Conservation (phyloP, 257 asterid species). For the Craterostigma plantagineum region DNA sequence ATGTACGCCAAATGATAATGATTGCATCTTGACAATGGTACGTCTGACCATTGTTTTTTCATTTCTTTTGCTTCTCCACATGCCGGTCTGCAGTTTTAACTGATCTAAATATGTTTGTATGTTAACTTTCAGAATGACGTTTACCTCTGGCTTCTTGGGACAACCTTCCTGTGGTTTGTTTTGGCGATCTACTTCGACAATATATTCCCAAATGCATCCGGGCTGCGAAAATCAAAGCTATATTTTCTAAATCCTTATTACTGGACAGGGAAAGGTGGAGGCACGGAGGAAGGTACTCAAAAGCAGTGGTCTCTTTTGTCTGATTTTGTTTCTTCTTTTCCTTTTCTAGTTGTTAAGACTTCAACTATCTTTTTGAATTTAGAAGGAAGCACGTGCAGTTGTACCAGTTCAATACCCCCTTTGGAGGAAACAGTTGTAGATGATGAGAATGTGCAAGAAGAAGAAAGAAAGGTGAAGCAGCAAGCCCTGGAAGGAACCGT, state of each 20-base stretch:
- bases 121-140: slow-evolving; percentile 46
- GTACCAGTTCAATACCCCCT: slow-evolving; percentile 34
- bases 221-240: slow-evolving; percentile 62
- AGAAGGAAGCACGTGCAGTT: slow-evolving; percentile 82
- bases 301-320: slow-evolving; percentile 6
- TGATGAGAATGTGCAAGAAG: slow-evolving; percentile 81
- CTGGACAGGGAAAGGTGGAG: slow-evolving; percentile 91
- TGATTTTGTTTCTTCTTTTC: slow-evolving; percentile 1
- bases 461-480: slow-evolving; percentile 62
- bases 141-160: slow-evolving; percentile 49
- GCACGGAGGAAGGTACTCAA: slow-evolving; percentile 48
- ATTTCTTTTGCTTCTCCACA: background rate
- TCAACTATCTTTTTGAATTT: slow-evolving; percentile 12
- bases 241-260: slow-evolving; percentile 72
- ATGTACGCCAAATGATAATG: slow-evolving; percentile 69
- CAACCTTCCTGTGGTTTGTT: slow-evolving; percentile 56
- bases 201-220: slow-evolving; percentile 59
- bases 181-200: slow-evolving; percentile 87
- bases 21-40: slow-evolving; percentile 66
- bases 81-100: background rate
- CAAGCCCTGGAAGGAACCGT: slow-evolving; percentile 39
- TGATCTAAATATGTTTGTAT: background rate
- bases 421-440: slow-evolving; percentile 46
- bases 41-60: slow-evolving; percentile 6
- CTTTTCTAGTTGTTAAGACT: slow-evolving; percentile 9